Conservation (phyloP, 73 alveolate species). For the Paramecium primaurelia region DNA sequence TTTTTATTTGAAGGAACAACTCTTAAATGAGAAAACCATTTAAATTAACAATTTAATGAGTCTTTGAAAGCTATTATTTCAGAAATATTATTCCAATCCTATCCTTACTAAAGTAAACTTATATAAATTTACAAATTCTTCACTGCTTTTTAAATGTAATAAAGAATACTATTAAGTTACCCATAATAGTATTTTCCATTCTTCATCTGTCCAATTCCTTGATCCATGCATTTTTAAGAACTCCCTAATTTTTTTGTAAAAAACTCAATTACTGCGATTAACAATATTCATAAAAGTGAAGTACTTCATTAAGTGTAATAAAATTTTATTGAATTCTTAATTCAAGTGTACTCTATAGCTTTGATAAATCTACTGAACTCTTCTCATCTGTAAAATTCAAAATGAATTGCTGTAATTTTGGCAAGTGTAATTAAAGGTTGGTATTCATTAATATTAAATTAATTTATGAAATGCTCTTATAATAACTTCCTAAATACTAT, state of each 20-base stretch:
- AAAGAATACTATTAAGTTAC: neutral
- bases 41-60: slow-evolving; percentile 3
- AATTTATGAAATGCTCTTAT: neutral
- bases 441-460: neutral
- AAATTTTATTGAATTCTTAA: neutral
- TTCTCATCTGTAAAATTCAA: neutral
- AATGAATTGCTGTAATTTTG: neutral
- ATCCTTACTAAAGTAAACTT: neutral
- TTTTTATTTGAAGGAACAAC: neutral
- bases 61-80: slow-evolving; percentile 28
- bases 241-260: neutral
- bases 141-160: neutral
- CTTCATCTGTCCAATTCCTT: slow-evolving; percentile 48
- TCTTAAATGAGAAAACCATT: slow-evolving; percentile 31
- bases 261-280: neutral
- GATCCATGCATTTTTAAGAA: slow-evolving; percentile 38
- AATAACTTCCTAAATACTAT: neutral
- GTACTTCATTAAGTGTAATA: slow-evolving; percentile 8
- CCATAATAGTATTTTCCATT: slow-evolving; percentile 49
- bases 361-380: neutral
- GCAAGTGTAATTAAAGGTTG: neutral
- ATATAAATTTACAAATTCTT: neutral
- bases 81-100: slow-evolving; percentile 15
- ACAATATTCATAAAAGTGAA: slow-evolving; percentile 46
- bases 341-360: neutral